phyloP scores from a whole-genome alignment of 768 basidiomycete species.

The Crassisporium funariophilum region DNA sequence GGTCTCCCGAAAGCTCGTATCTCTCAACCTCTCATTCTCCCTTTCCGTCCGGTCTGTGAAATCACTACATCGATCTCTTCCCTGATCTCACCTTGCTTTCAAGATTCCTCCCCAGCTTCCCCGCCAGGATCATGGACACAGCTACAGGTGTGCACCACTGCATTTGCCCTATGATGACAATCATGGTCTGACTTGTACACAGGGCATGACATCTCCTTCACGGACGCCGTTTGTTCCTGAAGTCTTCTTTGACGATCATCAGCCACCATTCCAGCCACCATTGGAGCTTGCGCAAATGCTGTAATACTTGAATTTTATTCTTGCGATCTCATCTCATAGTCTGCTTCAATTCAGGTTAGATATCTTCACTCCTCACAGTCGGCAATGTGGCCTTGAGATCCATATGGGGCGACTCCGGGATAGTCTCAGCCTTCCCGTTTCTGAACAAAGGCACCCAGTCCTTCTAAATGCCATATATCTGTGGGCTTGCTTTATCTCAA shows the following conservation, averaged over 20 bases:
- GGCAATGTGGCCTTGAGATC: constrained; percentile 73
- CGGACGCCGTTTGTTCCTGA: constrained; percentile 51
- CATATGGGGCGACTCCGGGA: constrained; percentile 68
- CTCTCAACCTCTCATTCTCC: constrained; percentile 60
- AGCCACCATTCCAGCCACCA: constrained; percentile 48
- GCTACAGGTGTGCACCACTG: constrained; percentile 28
- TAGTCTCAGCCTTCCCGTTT: constrained; percentile 50
- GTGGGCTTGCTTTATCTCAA: constrained; percentile 81
- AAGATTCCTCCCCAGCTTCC: constrained; percentile 47
- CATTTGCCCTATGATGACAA: neutral
- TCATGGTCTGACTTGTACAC: constrained; percentile 3
- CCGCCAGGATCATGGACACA: constrained; percentile 55
- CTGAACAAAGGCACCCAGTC: constrained; percentile 72
- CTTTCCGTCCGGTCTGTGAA: constrained; percentile 36
- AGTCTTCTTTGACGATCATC: constrained; percentile 53
- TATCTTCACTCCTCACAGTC: constrained; percentile 73
- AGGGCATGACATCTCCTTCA: constrained; percentile 52
- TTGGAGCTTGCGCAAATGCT: constrained; percentile 67
- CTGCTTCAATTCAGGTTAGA: constrained; percentile 53
- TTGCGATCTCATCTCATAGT: constrained; percentile 14
- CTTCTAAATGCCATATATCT: constrained; percentile 82
- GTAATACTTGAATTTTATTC: constrained; percentile 39
- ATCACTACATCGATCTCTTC: neutral
- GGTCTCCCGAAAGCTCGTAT: constrained; percentile 54
- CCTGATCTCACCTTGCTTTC: constrained; percentile 7